Base-by-base conservation (phyloP, 2,329 filamentous ascomycete species). In the Sclerotiophoma versabilis region DNA sequence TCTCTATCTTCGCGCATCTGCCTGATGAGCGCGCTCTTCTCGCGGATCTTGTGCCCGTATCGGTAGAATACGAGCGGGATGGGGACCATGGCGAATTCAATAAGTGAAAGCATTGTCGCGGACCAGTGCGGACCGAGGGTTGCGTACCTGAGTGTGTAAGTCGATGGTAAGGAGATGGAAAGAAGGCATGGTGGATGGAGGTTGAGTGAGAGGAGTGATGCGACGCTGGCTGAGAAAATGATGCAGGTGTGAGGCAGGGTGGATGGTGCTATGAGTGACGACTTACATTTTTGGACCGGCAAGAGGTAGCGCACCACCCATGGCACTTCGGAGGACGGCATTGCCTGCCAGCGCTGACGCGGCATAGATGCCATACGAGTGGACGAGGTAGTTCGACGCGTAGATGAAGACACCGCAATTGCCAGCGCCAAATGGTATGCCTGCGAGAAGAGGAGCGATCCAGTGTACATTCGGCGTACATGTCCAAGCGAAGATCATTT, bases 361-460 rank as follows among this genome's bases (percentile, higher is more conserved):
- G 1, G 91, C 87, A 69, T 92, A 96, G 63, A 95, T 89, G 4
- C 88, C 88, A 63, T 96, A 96, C 6, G 87, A 85, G 41, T 88
- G 83, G 0, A 91, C 90, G 3, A 96, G 78, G 70, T 96, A 96
- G 65, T 92, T 95, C 5, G 83, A 85, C 0, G 87, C 85, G 68
- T 96, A 95, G 68, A 96, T 93, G 77, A 96, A 96, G 30, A 90
- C 86, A 2, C 87, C 81, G 8, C 84, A 87, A 65, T 93, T 95
- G 0, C 91, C 91, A 0, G 84, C 81, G 9, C 91, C 91, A 64
- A 95, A 96, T 0, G 88, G 89, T 5, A 96, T 83, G 0, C 91
- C 91, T 1, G 91, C 91, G 0, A 90, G 78, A 42, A 96, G 88
- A 1, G 91, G 89, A 17, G 86, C 81, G n/a, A 92, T 86, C 88